phyloP scores from a whole-genome alignment of 805 yeast species.

The Pichia nanzhaoensis region DNA sequence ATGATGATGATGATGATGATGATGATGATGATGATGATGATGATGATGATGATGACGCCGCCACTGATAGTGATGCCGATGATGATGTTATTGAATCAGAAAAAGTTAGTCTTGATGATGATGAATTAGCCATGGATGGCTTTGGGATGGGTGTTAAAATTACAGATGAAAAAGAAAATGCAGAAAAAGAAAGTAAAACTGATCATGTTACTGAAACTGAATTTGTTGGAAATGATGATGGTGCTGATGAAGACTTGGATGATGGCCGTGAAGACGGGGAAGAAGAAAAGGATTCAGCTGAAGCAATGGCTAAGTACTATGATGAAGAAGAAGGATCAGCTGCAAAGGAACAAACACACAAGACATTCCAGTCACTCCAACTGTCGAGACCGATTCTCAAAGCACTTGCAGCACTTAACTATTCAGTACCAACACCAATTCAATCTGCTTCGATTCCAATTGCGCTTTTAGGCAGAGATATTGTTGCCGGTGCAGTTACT shows the following conservation, averaged over 20 bases:
- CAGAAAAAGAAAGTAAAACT: conserved; percentile 12
- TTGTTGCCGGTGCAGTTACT: conserved; percentile 98
- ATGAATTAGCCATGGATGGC: conserved; percentile 38
- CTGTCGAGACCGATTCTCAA: conserved; percentile 87
- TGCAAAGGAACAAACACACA: conserved; percentile 39
- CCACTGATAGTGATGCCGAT: conserved; percentile 26
- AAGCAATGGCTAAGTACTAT: conserved; percentile 75
- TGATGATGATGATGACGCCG: conserved; percentile 31
- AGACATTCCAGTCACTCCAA: conserved; percentile 67
- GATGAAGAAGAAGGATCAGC: conserved; percentile 50
- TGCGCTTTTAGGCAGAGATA: conserved; percentile 88
- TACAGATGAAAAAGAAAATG: conserved; percentile 16
- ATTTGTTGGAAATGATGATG: conserved; percentile 12
- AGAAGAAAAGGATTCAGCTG: conserved; percentile 67
- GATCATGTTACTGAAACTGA: no score
- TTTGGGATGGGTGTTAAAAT: conserved; percentile 32
- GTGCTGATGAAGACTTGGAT: conserved; percentile 5
- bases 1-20: conserved; percentile 19
- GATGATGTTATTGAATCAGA: conserved; percentile 25
- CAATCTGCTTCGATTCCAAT: conserved; percentile 92
- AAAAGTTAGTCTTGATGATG: conserved; percentile 25
- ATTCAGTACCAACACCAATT: conserved; percentile 86
- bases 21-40: conserved; percentile 20
- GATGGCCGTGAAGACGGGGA: conserved; percentile 25
- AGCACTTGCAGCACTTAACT: conserved; percentile 76